Conservation (phyloP, 805 yeast genomes). For the Hyphopichia homilentoma region DNA sequence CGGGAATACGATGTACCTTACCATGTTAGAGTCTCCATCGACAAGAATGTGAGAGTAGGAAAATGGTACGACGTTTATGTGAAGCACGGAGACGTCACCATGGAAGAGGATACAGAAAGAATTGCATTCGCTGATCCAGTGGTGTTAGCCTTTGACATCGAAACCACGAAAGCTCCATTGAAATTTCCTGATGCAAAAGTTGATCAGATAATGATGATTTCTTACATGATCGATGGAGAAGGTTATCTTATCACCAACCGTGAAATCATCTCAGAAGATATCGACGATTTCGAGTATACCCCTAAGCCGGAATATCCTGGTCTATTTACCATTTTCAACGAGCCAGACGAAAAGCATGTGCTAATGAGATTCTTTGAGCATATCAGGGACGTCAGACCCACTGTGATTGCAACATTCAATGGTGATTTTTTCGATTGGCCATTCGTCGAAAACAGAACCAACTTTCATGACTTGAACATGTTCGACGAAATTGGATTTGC, state of each 20-base stretch:
- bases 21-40: constrained; percentile 95
- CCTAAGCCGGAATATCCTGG: constrained; percentile 98
- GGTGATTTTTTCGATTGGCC: constrained; percentile 99
- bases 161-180: constrained; percentile 93
- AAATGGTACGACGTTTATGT: constrained; percentile 89
- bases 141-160: constrained; percentile 94
- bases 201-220: constrained; percentile 98
- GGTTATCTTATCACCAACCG: constrained; percentile 92
- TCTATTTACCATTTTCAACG: constrained; percentile 83
- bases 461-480: constrained; percentile 82
- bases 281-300: constrained; percentile 95
- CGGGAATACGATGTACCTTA: constrained; percentile 96
- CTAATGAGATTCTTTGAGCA: constrained; percentile 83
- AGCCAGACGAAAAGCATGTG: constrained; percentile 74
- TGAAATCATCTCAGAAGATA: constrained; percentile 90
- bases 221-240: constrained; percentile 98
- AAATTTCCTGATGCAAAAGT: constrained; percentile 90
- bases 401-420: constrained; percentile 96
- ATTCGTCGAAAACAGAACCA: constrained; percentile 84
- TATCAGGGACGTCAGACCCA: constrained; percentile 81
- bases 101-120: constrained; percentile 63
- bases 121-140: constrained; percentile 98
- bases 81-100: constrained; percentile 48
- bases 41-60: constrained; percentile 81
- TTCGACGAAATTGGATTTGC: constrained; percentile 92